A percentile compares a stretch with the other conserved stretches of the same genome.
These are phyloP conservation scores for Austroboletus eburneus DNA, from an alignment of 768 basidiomycete genomes.

Conservation along the genomic window DNA sequence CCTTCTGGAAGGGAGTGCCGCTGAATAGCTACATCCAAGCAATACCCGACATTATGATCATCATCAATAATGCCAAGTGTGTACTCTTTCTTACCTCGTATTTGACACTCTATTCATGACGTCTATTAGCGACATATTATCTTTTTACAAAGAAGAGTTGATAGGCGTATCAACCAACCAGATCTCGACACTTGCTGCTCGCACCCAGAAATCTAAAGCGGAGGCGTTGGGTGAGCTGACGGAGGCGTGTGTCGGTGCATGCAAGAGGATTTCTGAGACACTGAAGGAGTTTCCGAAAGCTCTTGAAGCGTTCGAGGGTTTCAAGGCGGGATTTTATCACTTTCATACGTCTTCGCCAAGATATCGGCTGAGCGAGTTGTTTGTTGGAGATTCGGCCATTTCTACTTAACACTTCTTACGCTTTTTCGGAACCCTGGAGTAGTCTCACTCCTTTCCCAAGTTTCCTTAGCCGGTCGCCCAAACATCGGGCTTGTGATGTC, in stretches of 20 bases:
- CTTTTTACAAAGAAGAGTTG: slow-evolving; percentile 41
- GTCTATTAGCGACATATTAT: slow-evolving; percentile 35
- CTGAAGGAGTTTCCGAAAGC: slow-evolving; percentile 6
- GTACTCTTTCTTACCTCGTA: slow-evolving; percentile 4
- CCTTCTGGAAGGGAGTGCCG: slow-evolving; percentile 33
- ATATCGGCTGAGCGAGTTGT: neutral
- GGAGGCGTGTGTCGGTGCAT: slow-evolving; percentile 17
- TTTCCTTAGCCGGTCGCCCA: no score
- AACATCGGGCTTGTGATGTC: no score
- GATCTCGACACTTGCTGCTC: slow-evolving; percentile 31
- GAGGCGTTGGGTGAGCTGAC: slow-evolving; percentile 23
- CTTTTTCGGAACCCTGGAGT: no score
- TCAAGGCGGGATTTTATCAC: slow-evolving; percentile 7
- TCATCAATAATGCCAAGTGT: slow-evolving; percentile 36
- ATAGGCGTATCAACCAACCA: slow-evolving; percentile 33
- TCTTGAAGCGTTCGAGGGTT: slow-evolving; percentile 1
- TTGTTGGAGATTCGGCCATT: no score
- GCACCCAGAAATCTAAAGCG: slow-evolving; percentile 22
- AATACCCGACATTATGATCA: slow-evolving; percentile 34
- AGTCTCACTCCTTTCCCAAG: no score
- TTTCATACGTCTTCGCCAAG: neutral
- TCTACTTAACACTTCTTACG: no score
- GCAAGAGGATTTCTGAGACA: slow-evolving; percentile 16
- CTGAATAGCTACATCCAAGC: slow-evolving; percentile 34
- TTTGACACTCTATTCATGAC: neutral